Base-by-base conservation (phyloP, 179 eudicot species). In the Corrigiola litoralis region DNA sequence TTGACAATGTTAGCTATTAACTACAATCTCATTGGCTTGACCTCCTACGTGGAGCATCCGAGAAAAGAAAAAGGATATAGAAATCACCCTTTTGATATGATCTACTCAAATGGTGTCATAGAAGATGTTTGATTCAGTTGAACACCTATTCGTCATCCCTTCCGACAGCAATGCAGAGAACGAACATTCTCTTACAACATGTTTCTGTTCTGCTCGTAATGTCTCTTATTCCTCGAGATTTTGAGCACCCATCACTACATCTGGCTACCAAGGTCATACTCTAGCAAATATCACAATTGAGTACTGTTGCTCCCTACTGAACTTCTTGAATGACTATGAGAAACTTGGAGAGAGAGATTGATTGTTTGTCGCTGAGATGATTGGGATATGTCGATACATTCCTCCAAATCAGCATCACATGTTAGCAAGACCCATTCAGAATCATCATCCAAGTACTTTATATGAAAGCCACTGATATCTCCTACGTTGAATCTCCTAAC, bases 381-480 rank as follows among this genome's bases (percentile, higher is more conserved):
- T 20, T 64, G 65, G 46, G 77, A 82, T 6, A 92, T 77, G 47
- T 89, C 95, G 14, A 85, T 58, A 69, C 96, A 89, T 63, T 92
- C 98, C 72, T 85, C 90, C 69, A 89, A 58, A 66, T 92, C 98
- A 47, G 82, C 90, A 74, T 85, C 84, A 52, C 96, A 92, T 1
- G 96, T 87, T 54, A 92, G 66, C 66, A 89, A 62, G 5, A 89
- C 92, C 98, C 96, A 89, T 44, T 87, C 95, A 0, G 82, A 76
- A 57, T 91, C 97, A 76, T 91, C 95, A 66, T 91, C 97, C 64
- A 91, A 78, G 77, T 91, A 91, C 67, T 84, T 91, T 69, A 91
- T 74, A 42, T 81, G 95, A 77, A 71, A 84, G 37, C 84, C 86
- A 48, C 78, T 54, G 28, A 75, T 77, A 48, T 84, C 82, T 47